Base-by-base conservation (phyloP, 169 alveolate species). In the Cyclospora cayetanensis region DNA sequence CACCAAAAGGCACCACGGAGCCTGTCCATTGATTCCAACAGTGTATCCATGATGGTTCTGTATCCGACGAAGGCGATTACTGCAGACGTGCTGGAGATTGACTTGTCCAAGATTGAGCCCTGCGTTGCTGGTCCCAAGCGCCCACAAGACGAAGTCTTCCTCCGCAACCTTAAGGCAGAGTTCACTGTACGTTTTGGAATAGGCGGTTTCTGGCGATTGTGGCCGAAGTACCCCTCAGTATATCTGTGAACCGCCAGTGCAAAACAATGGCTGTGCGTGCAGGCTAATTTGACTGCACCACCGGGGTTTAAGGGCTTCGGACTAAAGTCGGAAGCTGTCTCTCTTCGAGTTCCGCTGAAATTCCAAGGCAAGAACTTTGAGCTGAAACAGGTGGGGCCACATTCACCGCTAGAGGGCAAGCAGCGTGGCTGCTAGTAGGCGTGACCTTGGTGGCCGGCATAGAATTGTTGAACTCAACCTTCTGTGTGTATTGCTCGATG, bases 101-200 rank as follows among this genome's bases (percentile, higher is more conserved):
- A 98, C 94, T 95, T 98, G 37, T 93, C 98, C 63, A 93, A 97
- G n/a, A 97, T 98, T 55, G 95, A 94, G 46, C 99, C 99, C 43
- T 97, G 98, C 39, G 91, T 98, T 11, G 97, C 99, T 34, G 99
- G 99, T 27, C 99, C 99, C 11, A 98, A 98, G 95, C 97, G 99
- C 84, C 99, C 99, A 1, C 99, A 98, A 90, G 99, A 98, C 93
- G 96, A 97, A 94, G 98, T 98, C 43, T 85, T 96, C 41, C 93
- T 98, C 37, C 60, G 97, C 50, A 93, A 95, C 76, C 94, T 98
- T 93, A 97, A 98, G 94, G 83, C 90, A n/a, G 98, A 96, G 91
- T 98, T 97, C 97, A 86, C 66, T 55, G 68, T 79, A 66, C 42
- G 91, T 65, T 37, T 43, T 41, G 39, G 34, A 74, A n/a, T n/a